Percentiles rank a stretch among this genome's conserved stretches.
Conservation (phyloP, 345 rosid genomes). For the Citrus maxima region DNA sequence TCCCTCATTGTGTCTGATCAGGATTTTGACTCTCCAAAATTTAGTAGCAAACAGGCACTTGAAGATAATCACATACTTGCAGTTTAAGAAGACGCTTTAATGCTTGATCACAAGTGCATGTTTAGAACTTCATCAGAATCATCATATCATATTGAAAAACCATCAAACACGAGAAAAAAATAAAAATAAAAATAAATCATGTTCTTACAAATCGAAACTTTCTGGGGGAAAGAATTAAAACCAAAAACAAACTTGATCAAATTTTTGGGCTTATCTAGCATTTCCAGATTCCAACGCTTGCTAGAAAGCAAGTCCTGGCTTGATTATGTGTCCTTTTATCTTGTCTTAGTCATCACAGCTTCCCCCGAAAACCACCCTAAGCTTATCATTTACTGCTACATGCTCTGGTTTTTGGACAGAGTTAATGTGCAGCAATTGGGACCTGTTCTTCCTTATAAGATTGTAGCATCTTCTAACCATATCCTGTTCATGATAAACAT, state of each 20-base stretch:
- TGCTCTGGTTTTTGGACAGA: slow-evolving; percentile 2
- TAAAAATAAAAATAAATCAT: neutral
- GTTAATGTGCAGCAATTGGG: neutral
- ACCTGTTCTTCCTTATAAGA: slow-evolving; percentile 14
- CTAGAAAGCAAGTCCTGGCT: neutral
- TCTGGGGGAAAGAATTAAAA: neutral
- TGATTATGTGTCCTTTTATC: neutral
- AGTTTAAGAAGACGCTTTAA: too few relatives aligned
- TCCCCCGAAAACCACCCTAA: slow-evolving; percentile 1
- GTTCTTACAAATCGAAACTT: neutral
- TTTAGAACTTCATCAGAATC: neutral
- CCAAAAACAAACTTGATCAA: neutral
- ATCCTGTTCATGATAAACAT: slow-evolving; percentile 19
- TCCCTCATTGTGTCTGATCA: too few relatives aligned
- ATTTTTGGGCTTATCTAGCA: neutral
- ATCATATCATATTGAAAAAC: neutral
- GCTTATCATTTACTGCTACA: neutral
- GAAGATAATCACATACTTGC: too few relatives aligned
- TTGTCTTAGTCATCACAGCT: slow-evolving; percentile 14
- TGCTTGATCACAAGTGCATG: neutral
- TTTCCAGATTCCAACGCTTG: neutral
- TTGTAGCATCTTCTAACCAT: slow-evolving; percentile 30
- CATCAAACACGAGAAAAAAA: neutral
- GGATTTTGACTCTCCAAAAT: too few relatives aligned
- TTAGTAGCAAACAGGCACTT: too few relatives aligned